A percentile compares a stretch with the other conserved stretches of the same genome.
Evolutionary conservation across 164 flowering plant species (phyloP).

Genomic region (Euptelea pleiosperma): DNA sequence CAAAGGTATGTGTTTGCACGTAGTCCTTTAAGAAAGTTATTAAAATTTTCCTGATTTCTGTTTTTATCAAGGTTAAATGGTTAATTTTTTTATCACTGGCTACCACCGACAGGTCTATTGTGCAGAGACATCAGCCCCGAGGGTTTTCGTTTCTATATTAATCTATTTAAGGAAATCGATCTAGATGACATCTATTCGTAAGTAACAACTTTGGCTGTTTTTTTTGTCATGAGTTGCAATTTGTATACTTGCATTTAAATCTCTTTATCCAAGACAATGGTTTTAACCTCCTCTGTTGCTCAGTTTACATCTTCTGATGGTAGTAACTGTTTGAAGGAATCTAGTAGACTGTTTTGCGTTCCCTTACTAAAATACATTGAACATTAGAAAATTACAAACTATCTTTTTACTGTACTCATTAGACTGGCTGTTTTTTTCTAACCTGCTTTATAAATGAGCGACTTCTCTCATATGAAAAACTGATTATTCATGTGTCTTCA

Average conservation of each 20-base stretch:
- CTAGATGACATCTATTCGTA: constrained; percentile 52
- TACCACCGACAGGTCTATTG: constrained; percentile 59
- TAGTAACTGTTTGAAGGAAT: background rate
- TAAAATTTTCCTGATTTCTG: background rate
- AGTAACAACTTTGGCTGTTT: constrained; percentile 28
- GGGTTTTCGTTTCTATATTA: constrained; percentile 86
- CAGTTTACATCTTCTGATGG: background rate
- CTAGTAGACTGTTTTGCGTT: too few species aligned
- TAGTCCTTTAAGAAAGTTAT: constrained; percentile 4
- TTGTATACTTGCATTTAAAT: background rate
- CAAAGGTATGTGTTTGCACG: constrained; percentile 45
- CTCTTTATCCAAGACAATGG: too few species aligned
- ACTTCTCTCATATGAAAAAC: too few species aligned
- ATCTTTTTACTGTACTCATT: background rate
- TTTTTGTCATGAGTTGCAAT: background rate
- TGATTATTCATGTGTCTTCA: too few species aligned
- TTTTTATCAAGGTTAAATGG: background rate
- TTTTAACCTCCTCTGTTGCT: background rate
- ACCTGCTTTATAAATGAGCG: too few species aligned
- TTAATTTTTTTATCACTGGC: background rate
- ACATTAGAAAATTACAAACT: background rate
- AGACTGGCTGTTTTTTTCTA: too few species aligned
- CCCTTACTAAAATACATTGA: background rate
- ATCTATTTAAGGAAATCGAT: constrained; percentile 65
- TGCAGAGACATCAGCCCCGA: constrained; percentile 93